phyloP scores from a whole-genome alignment of 2,329 filamentous ascomycete genomes.

The Pyrenophora graminea region DNA sequence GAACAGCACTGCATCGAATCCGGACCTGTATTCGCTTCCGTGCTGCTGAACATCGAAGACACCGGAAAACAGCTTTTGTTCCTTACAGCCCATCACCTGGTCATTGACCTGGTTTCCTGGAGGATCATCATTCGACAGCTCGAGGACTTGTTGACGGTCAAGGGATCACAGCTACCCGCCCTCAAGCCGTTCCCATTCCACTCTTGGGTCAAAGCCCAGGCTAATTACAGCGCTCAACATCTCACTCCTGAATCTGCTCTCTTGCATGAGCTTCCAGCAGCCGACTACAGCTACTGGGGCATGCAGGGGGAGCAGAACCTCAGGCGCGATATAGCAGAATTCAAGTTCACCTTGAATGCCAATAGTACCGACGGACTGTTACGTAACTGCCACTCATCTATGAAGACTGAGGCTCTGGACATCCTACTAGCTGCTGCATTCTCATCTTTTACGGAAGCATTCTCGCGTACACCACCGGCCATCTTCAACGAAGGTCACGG shows the following conservation, averaged over 20 bases:
- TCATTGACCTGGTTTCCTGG: conserved; percentile 52
- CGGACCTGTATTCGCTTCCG: conserved; percentile 21
- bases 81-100: conserved; percentile 34
- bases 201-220: conserved; percentile 13
- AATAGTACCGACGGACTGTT: neutral
- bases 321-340: conserved; percentile 10
- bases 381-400: neutral
- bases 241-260: neutral
- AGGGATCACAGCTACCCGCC: neutral
- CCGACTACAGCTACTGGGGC: conserved; percentile 4
- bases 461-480: neutral
- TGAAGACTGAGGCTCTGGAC: neutral
- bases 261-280: conserved; percentile 1
- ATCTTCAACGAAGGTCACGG: conserved; percentile 20
- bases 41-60: conserved; percentile 26
- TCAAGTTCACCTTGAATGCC: neutral
- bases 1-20: neutral
- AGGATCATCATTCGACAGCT: conserved; percentile 48
- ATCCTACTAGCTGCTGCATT: neutral
- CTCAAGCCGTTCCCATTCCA: conserved; percentile 11
- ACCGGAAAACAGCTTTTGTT: conserved; percentile 10
- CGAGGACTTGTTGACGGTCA: conserved; percentile 26
- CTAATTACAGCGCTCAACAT: neutral
- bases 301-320: neutral
- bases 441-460: neutral